Evolutionary conservation across 1,139 yeast species (phyloP).

Genomic region (Saccharomyces uvarum): DNA sequence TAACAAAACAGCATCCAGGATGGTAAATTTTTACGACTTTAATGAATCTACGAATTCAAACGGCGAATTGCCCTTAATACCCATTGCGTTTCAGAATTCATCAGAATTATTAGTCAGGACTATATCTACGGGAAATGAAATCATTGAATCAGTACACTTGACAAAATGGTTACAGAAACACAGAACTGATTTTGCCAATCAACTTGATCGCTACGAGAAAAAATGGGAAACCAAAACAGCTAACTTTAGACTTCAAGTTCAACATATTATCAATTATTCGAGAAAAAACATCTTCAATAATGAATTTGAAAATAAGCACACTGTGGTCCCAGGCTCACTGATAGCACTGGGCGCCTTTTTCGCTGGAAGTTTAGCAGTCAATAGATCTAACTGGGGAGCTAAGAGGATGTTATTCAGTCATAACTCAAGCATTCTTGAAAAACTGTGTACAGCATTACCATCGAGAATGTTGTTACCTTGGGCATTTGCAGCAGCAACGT

Average conservation of each 20-base stretch:
- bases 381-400: constrained; percentile 21
- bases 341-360: constrained; percentile 23
- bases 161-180: constrained; percentile 14
- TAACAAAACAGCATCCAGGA: neutral
- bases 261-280: constrained; percentile 12
- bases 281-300: constrained; percentile 19
- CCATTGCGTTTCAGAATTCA: neutral
- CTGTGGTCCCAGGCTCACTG: constrained; percentile 20
- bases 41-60: neutral
- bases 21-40: constrained; percentile 1
- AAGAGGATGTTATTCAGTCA: constrained; percentile 5
- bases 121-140: constrained; percentile 24
- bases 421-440: constrained; percentile 12
- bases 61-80: neutral
- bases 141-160: constrained; percentile 17
- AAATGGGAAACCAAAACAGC: neutral
- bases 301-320: constrained; percentile 15
- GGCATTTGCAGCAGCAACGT: constrained; percentile 16
- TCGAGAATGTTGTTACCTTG: constrained; percentile 23
- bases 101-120: constrained; percentile 5
- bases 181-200: constrained; percentile 10
- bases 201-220: neutral
- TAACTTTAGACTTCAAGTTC: neutral
- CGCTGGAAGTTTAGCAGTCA: constrained; percentile 22
- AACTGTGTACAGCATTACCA: constrained; percentile 21